Evolutionary conservation across 1,284 basidiomycete genomes (phyloP).

Genomic region (Mycena sp.): DNA sequence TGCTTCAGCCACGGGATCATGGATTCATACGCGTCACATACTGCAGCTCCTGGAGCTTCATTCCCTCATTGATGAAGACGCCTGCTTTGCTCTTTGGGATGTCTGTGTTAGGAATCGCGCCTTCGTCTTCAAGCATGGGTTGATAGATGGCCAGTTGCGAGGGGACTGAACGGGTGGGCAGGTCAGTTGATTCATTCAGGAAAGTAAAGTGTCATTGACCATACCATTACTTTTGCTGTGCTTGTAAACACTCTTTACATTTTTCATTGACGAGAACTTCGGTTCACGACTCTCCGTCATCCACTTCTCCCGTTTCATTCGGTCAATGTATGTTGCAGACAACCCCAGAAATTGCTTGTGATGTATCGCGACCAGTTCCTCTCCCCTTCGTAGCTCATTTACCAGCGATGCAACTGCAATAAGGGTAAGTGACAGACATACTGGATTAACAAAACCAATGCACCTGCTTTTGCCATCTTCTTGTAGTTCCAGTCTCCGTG

Average conservation of each 20-base stretch:
- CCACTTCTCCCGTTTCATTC: neutral
- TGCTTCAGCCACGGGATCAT: neutral
- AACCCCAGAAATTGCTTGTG: neutral
- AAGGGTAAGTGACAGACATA: neutral
- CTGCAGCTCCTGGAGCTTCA: constrained; percentile 1
- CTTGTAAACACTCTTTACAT: neutral
- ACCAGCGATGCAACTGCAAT: neutral
- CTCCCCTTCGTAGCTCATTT: neutral
- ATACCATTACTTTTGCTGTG: neutral
- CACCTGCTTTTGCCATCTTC: constrained; percentile 3
- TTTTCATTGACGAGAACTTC: neutral
- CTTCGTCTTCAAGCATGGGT: neutral
- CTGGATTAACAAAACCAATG: neutral
- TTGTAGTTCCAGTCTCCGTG: too few species aligned
- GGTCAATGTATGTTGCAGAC: neutral
- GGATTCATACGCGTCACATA: neutral
- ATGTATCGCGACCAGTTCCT: neutral
- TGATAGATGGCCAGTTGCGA: neutral
- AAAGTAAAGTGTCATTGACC: neutral
- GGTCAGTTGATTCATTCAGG: neutral
- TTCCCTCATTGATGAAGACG: neutral
- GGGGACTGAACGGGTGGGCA: neutral
- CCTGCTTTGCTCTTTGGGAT: neutral
- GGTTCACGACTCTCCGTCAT: neutral
- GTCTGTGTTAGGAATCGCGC: neutral